Evolutionary conservation across 495 filamentous ascomycete genomes (phyloP), one percentile per base, ranked within the genome.

Genomic region (Penicillium pulvis): DNA sequence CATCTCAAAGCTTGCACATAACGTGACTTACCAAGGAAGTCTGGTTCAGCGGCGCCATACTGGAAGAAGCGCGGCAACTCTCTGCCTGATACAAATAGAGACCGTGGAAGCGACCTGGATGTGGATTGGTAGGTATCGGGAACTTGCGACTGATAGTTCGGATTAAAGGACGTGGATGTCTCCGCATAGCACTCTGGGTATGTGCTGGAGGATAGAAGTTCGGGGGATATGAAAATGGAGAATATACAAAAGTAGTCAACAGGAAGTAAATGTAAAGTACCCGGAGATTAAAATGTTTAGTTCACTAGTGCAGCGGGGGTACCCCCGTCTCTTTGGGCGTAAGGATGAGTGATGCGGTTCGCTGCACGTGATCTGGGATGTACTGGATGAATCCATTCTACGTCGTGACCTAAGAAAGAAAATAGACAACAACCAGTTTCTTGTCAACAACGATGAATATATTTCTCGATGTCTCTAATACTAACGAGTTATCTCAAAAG

Each of bases 1-100:
- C 4, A 41, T 17, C 14, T 41, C 6, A 7, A 23, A 23, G n/a
- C 20, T n/a, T 41, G 39, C 39, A 41, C 39, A 41, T 41, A 41
- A 41, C 39, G 39, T 41, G 16, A 41, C 39, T 41, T 41, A 41
- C 39, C 39, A 41, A 41, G 4, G 39, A 41, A 41, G 39, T 14
- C 39, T 41, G 39, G 39, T 41, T 41, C 39, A 41, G 39, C 14
- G 39, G 39, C 39, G 39, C 39, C 39, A 41, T 41, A 41, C 39
- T 41, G 14, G 39, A 41, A n/a, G 39, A 41, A n/a, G 39, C 16
- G n/a, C 39, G 39, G 39, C 39, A 16, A n/a, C 39, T 41, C 39
- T 16, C 14, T 7, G n/a, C 14, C 16, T n/a, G 39, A 8, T 12
- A 41, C 39, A 41, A 41, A 41, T n/a, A 41, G 39, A 17, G 39